These are phyloP conservation scores for Russula emetica DNA, from an alignment of 768 basidiomycete species.

Conservation along the genomic window DNA sequence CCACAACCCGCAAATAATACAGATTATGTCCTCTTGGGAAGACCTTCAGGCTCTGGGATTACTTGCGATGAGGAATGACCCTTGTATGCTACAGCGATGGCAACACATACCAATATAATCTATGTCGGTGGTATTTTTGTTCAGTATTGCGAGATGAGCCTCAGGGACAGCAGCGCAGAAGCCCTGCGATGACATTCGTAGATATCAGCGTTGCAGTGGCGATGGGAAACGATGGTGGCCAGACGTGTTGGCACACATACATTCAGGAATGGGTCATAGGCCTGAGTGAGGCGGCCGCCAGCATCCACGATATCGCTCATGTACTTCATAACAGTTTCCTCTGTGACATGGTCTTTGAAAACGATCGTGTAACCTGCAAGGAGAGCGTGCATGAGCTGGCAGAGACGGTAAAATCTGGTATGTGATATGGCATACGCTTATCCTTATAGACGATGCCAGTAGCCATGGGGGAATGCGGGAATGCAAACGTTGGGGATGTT, in stretches of 20 bases:
- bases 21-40: constrained; percentile 15
- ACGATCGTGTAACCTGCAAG: constrained; percentile 20
- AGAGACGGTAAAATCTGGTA: background rate
- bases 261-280: constrained; percentile 21
- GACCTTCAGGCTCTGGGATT: constrained; percentile 18
- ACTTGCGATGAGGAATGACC: background rate
- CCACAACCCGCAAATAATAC: background rate
- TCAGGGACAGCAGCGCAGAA: constrained; percentile 25
- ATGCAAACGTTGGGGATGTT: background rate
- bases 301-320: constrained; percentile 17
- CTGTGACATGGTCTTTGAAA: constrained; percentile 16
- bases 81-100: background rate
- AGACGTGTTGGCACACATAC: constrained; percentile 7
- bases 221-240: too few species aligned
- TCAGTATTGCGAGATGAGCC: constrained; percentile 3
- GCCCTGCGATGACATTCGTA: background rate
- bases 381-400: background rate
- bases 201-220: background rate
- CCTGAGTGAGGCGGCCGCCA: constrained; percentile 23
- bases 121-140: constrained; percentile 10
- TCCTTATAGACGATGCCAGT: constrained; percentile 13
- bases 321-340: constrained; percentile 17
- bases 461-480: constrained; percentile 12
- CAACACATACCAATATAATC: constrained; percentile 21
- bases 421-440: constrained; percentile 1